These are phyloP conservation scores for Colletotrichum eremochloae DNA, from an alignment of 2,329 filamentous ascomycete species.

Conservation along the genomic window DNA sequence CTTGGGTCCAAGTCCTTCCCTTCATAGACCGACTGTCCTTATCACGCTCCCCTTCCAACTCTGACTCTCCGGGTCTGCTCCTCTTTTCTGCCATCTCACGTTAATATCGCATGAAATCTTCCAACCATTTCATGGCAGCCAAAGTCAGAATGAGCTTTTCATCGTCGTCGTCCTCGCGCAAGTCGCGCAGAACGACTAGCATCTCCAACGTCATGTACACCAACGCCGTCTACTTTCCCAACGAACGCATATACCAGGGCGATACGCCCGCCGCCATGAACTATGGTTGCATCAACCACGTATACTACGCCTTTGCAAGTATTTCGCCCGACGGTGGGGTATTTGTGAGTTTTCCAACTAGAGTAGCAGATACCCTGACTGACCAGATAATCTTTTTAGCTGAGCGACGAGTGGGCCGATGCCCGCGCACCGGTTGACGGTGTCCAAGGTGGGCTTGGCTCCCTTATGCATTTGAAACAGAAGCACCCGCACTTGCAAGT, in stretches of 20 bases:
- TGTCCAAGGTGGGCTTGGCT: constrained; percentile 77
- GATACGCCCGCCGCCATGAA: constrained; percentile 81
- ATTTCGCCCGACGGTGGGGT: constrained; percentile 79
- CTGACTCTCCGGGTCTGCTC: constrained; percentile 17
- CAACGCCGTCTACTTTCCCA: constrained; percentile 90
- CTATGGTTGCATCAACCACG: constrained; percentile 81
- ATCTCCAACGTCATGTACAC: constrained; percentile 67
- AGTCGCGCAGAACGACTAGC: constrained; percentile 60
- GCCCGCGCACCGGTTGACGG: constrained; percentile 79
- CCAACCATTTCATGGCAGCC: constrained; percentile 17
- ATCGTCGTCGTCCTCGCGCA: constrained; percentile 58
- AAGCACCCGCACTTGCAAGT: constrained; percentile 79
- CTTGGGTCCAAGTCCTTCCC: constrained; percentile 33
- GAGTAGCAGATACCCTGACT: constrained; percentile 22
- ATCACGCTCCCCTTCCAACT: constrained; percentile 29
- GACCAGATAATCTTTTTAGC: constrained; percentile 58
- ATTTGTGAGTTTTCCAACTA: constrained; percentile 70
- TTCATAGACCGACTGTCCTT: constrained; percentile 39
- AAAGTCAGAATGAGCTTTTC: constrained; percentile 53
- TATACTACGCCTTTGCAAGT: constrained; percentile 87
- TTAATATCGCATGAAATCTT: neutral
- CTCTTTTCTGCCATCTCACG: constrained; percentile 15
- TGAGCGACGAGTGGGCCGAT: constrained; percentile 86
- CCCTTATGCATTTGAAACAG: constrained; percentile 79
- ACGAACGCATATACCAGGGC: constrained; percentile 78